Base-by-base conservation (phyloP, 2,329 filamentous ascomycete species). In the Cucurbitaria berberidis region DNA sequence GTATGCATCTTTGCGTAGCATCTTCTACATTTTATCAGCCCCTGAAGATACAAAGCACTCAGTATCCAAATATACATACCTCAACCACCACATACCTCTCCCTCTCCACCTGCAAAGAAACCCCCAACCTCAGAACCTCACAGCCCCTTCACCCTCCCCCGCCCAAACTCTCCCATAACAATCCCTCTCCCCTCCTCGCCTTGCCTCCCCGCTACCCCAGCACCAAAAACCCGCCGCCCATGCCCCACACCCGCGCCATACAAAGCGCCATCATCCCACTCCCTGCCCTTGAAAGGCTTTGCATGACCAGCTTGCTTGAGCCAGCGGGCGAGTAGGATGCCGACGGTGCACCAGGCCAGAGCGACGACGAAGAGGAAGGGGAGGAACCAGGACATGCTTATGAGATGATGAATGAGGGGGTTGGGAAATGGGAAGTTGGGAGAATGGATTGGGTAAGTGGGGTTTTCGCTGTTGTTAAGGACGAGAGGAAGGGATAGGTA, bases 101-200 rank as follows among this genome's bases (percentile, higher is more conserved):
- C n/a, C n/a, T n/a, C n/a, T n/a, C n/a, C n/a, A n/a, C n/a, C 7
- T 30, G 27, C 13, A 10, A 27, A 27, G 26, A 27, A 5, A 5
- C 24, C 24, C 24, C 24, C 35, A 38, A 19, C 18, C 5, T 15
- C 44, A 43, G n/a, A 39, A 13, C 21, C 41, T 48, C 19, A 63
- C 34, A 66, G 10, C 0, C 62, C 63, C 48, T 64, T 64, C 2
- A 64, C 43, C 39, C 55, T 57, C 27, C 63, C 62, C 47, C 45
- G 5, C 27, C 61, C 63, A 45, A 47, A 57, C n/a, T 42, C 18
- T 13, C 58, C 53, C 51, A 64, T n/a, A 13, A 41, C 42, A 21
- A 57, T 27, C 34, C 32, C 53, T 32, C 48, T 51, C 3, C 53
- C 49, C 7, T 29, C 24, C 4, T 48, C 19, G n/a, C 45, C 24